Base-by-base conservation (phyloP, 306 rosid genomes). In the Castanea mollissima region DNA sequence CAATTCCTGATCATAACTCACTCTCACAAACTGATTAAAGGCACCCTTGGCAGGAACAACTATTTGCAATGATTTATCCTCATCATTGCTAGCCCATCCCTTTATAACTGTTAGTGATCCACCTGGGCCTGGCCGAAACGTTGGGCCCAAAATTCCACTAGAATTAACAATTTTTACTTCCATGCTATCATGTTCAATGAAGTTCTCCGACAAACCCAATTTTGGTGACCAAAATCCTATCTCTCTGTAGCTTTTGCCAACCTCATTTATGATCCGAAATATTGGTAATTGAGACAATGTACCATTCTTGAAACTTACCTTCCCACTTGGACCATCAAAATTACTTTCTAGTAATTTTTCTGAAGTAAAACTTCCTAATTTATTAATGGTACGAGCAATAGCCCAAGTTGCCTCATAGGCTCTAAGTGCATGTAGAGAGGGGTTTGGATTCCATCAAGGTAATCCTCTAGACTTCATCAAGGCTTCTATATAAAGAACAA, bases 171-270 rank as follows among this genome's bases (percentile, higher is more conserved):
- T 21, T 2, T n/a, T 51, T 44, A 51, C 69, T 38, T 57, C 15
- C 34, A 19, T 64, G 27, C 60, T 60, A 20, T 55, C 55, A 25
- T 57, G 70, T 52, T 74, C 59, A 10, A 49, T 75, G 13, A 71
- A 25, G 51, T 23, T 78, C 29, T 82, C 82, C 2, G 76, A 74
- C 74, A 89, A 86, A 71, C 93, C 91, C 35, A 68, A 69, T 51
- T 18, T 10, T 23, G 80, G 80, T 41, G 92, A 87, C 97, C 97
- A 92, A 62, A 86, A 76, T n/a, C 75, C 88, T 65, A 86, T 34
- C 74, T 86, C 86, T 77, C 74, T 84, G 72, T 88, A 86, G 81
- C 87, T 78, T 82, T 70, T 87, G 4, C 88, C 91, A 46, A 79
- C 74, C 84, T 90, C 87, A 59, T 90, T 86, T 41, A 90, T 85